Base-by-base conservation (phyloP, 2,329 filamentous ascomycete genomes). In the Arthroderma sp. region DNA sequence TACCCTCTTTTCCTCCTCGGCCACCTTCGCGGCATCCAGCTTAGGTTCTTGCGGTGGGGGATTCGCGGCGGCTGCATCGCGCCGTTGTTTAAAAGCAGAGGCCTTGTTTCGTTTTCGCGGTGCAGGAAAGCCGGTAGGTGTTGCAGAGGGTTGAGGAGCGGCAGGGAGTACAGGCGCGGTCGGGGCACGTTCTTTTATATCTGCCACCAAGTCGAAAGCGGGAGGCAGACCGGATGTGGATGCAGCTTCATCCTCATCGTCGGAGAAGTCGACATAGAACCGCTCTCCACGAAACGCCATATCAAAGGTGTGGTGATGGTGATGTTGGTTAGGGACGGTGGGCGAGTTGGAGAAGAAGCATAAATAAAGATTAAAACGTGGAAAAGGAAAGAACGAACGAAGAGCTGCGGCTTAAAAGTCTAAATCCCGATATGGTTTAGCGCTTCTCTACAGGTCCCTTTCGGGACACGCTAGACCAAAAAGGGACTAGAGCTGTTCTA, bases 31-130 rank as follows among this genome's bases (percentile, higher is more conserved):
- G 9, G 34, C 36, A 22, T 36, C 42, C 5, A 37, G 10, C 6
- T 11, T 29, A 48, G 29, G 37, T 44, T 22, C 46, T 43, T 15
- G 45, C 53, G 46, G 45, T 38, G 48, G 39, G 1, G 48, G 52
- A 15, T 56, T 51, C 7, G 47, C 39, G 6, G 48, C 5, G 15
- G 31, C 50, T 33, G 45, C 45, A 31, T 34, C 60, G 49, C 75
- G 71, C 57, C 79, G 76, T 56, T 85, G 80, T 60, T 86, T 94
- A 68, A 94, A 94, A 1, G 82, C 75, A 1, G 87, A 94, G 5
- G 76, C 65, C 46, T 75, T 74, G 45, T 71, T 73, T 52, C 88
- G 79, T 60, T 84, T 86, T 62, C 83, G 91, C 62, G 87, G 88
- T 47, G 80, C 78, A n/a, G 91, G 91, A 54, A 96, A 96, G 1